Percentiles rank a stretch among this genome's conserved stretches.
These are phyloP conservation scores for Simmondsia chinensis DNA, from an alignment of 148 eudicot genomes.

Conservation along the genomic window DNA sequence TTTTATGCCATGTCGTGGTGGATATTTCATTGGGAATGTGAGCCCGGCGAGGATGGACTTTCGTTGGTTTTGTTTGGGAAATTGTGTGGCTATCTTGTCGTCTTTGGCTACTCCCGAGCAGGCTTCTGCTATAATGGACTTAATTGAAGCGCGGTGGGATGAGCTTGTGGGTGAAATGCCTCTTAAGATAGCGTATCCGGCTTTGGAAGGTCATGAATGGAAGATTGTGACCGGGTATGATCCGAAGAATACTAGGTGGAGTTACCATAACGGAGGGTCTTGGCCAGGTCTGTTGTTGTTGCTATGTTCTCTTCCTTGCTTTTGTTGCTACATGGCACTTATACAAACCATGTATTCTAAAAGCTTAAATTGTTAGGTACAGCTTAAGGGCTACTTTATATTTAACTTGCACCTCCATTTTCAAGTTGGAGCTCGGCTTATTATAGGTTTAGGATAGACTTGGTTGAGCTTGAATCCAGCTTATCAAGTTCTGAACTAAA, in stretches of 20 bases:
- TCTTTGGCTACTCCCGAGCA: conserved; percentile 86
- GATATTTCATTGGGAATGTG: conserved; percentile 79
- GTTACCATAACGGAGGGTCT: conserved; percentile 86
- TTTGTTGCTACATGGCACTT: neutral
- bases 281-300: conserved; percentile 57
- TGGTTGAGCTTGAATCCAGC: too few relatives aligned
- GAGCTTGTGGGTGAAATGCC: conserved; percentile 93
- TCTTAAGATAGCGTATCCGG: conserved; percentile 73
- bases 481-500: too few relatives aligned
- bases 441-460: too few relatives aligned
- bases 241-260: conserved; percentile 75
- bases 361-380: too few relatives aligned
- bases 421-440: too few relatives aligned
- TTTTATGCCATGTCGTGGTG: conserved; percentile 73
- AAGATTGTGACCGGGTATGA: conserved; percentile 73
- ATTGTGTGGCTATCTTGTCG: conserved; percentile 70
- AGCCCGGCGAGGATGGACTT: conserved; percentile 86
- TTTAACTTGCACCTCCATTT: too few relatives aligned
- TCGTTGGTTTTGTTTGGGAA: conserved; percentile 85
- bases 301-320: neutral
- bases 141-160: conserved; percentile 76
- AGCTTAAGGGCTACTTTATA: too few relatives aligned
- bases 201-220: conserved; percentile 81
- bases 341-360: too few relatives aligned
- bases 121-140: conserved; percentile 75